Evolutionary conservation across 805 yeast species (phyloP).

Genomic region (Yarrowia sp.): DNA sequence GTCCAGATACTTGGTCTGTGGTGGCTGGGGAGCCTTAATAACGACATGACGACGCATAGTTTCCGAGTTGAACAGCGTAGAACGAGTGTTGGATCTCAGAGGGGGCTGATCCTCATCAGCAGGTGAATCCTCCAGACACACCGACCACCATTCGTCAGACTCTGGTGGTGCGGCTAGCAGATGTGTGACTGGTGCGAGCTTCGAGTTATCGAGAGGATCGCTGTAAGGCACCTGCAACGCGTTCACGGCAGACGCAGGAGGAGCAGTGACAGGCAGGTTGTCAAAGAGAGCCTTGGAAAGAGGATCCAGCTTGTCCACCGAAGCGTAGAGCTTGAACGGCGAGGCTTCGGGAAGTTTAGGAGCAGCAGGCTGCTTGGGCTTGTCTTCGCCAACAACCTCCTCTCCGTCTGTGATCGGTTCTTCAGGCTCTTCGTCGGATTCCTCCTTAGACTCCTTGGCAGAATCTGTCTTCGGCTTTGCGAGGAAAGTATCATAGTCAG

Average conservation of each 20-base stretch:
- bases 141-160: constrained; percentile 47
- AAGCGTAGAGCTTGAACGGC: constrained; percentile 42
- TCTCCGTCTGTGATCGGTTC: constrained; percentile 34
- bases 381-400: not conserved
- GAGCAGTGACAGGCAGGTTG: constrained; percentile 15
- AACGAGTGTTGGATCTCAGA: constrained; percentile 21
- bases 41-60: constrained; percentile 44
- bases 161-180: constrained; percentile 47
- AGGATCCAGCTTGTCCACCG: constrained; percentile 42
- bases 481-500: constrained; percentile 12
- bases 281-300: constrained; percentile 44
- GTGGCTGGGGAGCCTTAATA: constrained; percentile 90
- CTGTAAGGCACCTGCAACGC: constrained; percentile 42
- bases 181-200: constrained; percentile 48
- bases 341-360: constrained; percentile 13
- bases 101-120: not conserved
- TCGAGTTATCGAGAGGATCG: constrained; percentile 44
- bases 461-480: not conserved
- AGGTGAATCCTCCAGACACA: constrained; percentile 44
- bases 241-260: constrained; percentile 20
- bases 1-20: constrained; percentile 78
- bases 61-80: constrained; percentile 42
- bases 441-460: constrained; percentile 38
- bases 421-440: constrained; percentile 43
- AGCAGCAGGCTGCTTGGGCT: not conserved